Base-by-base conservation (phyloP, 192 early-diverging fungal genomes). In the Coemansia sp. region DNA sequence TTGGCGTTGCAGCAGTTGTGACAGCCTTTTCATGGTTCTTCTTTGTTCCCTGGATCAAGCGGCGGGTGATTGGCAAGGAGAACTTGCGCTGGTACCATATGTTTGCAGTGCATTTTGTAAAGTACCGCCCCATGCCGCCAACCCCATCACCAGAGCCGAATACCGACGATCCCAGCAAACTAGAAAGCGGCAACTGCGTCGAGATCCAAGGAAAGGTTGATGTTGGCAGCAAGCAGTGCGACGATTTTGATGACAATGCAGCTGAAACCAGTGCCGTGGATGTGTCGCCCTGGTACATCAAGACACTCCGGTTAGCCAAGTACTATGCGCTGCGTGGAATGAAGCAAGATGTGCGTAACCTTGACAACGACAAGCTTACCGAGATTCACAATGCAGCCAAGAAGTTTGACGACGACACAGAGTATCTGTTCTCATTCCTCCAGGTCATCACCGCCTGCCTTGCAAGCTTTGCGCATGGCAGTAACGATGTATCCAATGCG, bases 401-500 rank as follows among this genome's bases (percentile, higher is more conserved):
- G 55, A 76, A 86, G 58, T 92, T 86, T 62, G 90, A 93, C 55
- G 81, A 75, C 60, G 78, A 89, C 35, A 90, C 88, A 27, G 92
- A 94, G 72, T 84, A 88, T 62, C 82, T 94, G 25, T 94, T 89
- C 85, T 92, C 91, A 3, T 87, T 92, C 72, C 80, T 93, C 41
- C 92, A 93, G 67, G 82, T 92, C 62, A 73, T 90, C 58, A 93
- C 92, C 5, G 89, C 91, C 12, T 85, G 88, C 62, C 87, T 92
- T 37, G 88, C 92, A 24, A 92, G 91, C 62, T 93, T 93, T 74
- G 84, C 90, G 15, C 92, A 94, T 78, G 91, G 92, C 48, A 86
- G 87, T 60, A 94, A 94, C 82, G 91, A 94, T 76, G 90, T 93
- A 22, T 85, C 91, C 66, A 93, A 94, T 67, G 92, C 92, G 22